Conservation (phyloP, 108 stramenopile genomes). For the Nitzschia palea region DNA sequence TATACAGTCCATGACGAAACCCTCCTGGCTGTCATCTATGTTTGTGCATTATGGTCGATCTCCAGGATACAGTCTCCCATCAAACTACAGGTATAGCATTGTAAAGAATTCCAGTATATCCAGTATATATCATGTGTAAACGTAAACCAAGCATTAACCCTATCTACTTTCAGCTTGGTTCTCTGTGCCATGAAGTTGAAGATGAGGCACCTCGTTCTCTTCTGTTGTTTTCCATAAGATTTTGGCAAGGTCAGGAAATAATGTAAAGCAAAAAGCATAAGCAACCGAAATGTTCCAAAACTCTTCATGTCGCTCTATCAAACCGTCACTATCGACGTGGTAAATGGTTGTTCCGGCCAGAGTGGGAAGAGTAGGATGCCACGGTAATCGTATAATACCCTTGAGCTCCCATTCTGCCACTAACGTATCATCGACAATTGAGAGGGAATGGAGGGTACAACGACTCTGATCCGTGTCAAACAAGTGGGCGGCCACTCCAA, state of each 20-base stretch:
- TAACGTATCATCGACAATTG: constrained; percentile 30
- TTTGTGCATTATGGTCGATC: no score
- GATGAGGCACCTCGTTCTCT: no score
- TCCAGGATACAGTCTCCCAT: no score
- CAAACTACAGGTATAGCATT: no score
- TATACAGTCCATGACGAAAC: no score
- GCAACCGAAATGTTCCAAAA: constrained; percentile 69
- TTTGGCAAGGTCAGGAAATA: constrained; percentile 46
- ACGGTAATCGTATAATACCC: constrained; percentile 59
- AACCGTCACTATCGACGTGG: constrained; percentile 59
- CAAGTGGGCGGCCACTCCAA: constrained; percentile 49
- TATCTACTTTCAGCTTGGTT: no score
- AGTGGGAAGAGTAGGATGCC: constrained; percentile 66
- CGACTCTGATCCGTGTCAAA: constrained; percentile 46
- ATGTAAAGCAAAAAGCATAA: constrained; percentile 59
- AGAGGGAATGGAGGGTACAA: constrained; percentile 25
- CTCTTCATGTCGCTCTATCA: constrained; percentile 68
- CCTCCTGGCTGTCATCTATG: no score
- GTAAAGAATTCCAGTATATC: no score
- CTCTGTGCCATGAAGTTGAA: no score
- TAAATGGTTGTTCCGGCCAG: constrained; percentile 71
- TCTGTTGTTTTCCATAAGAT: constrained; percentile 28
- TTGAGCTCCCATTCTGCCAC: constrained; percentile 59
- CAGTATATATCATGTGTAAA: no score
- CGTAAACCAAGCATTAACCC: no score